Conservation (phyloP, 371 early-diverging fungal species). For the Enterospora canceri region DNA sequence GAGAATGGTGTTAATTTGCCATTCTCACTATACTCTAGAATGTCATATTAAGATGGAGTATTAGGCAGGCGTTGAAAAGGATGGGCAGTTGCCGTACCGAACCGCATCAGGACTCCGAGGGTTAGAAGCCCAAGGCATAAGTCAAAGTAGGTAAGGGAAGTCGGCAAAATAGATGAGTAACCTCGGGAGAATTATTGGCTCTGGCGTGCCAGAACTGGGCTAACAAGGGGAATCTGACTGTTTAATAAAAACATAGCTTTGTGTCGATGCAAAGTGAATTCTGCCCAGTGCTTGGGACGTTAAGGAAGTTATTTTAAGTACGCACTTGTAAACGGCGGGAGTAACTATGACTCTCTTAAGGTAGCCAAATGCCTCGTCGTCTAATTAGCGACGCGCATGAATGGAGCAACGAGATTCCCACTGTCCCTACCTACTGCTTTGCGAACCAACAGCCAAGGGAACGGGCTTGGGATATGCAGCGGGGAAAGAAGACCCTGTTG, state of each 20-base stretch:
- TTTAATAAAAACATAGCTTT: constrained; percentile 66
- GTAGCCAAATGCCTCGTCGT: constrained; percentile 63
- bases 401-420: constrained; percentile 64
- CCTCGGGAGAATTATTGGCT: constrained; percentile 34
- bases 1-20: not conserved
- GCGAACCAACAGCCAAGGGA: constrained; percentile 63
- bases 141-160: constrained; percentile 22
- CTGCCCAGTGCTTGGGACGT: constrained; percentile 64
- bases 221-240: constrained; percentile 63
- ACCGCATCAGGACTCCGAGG: constrained; percentile 29
- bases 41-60: constrained; percentile 14
- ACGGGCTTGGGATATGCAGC: constrained; percentile 61
- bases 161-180: constrained; percentile 35
- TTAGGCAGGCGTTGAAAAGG: not conserved
- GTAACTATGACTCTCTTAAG: constrained; percentile 64
- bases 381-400: constrained; percentile 65
- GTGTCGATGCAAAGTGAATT: constrained; percentile 63
- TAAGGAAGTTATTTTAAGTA: constrained; percentile 62
- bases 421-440: constrained; percentile 61
- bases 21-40: not conserved
- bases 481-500: constrained; percentile 59
- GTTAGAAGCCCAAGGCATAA: constrained; percentile 11
- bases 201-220: constrained; percentile 34
- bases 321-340: constrained; percentile 64
- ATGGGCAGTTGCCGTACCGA: constrained; percentile 15